Base-by-base conservation (phyloP, 2,329 filamentous ascomycete species). In the Nemania abortiva region DNA sequence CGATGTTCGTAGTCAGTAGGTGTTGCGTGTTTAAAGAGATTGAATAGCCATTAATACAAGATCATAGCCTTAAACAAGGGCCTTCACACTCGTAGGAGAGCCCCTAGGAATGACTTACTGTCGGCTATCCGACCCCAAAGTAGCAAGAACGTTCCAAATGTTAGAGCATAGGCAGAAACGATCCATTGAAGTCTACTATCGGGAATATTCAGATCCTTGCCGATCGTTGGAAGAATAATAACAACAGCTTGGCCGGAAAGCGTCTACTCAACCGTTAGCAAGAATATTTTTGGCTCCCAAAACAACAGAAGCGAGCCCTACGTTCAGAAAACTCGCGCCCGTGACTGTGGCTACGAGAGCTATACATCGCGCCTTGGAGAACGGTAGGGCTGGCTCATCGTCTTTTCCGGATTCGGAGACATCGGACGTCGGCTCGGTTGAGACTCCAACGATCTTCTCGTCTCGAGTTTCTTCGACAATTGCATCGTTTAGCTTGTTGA, bases 91-190 rank as follows among this genome's bases (percentile, higher is more conserved):
- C 10, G 50, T 24, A 3, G 3, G 13, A 61, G 55, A 6, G 6
- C 1, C 34, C 1, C 7, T 6, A 31, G 56, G 20, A 13, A 29
- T 42, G 11, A 24, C 69, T 63, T 60, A 68, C 65, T 71, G 29
- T 92, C 90, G 64, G 88, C 90, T 24, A 92, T 84, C 22, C 90
- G 84, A 29, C 90, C 90, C 89, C 89, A 92, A 15, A 92, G 82
- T 18, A 92, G 80, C 29, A 92, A 79, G 74, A 92, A 91, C 77
- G 89, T 91, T 55, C 89, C 90, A 73, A 92, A 92, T 0, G 89
- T 84, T 18, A 92, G 84, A 3, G 87, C 84, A 75, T 92, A 92
- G 0, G 89, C 86, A 0, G 89, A 91, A 0, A 92, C 82, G 69
- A 92, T 84, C 89, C 90, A 92, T 80, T 91, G 89, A 66, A 88